Conservation (phyloP, 31 red algal genomes). For the Odonthalia washingtoniensis region DNA sequence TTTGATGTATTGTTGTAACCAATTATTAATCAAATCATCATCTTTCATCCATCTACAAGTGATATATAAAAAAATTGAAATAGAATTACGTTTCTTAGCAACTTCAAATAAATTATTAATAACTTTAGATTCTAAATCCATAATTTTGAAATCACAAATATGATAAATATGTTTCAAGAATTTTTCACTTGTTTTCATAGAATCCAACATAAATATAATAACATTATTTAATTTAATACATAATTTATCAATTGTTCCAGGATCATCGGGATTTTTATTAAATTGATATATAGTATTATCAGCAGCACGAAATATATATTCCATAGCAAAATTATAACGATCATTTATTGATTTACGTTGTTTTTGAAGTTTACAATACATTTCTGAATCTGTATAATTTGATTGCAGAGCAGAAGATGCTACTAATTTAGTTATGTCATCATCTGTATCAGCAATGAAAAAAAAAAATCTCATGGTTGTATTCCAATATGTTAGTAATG, state of each 20-base stretch:
- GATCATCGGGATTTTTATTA: neutral
- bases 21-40: constrained; percentile 38
- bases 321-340: constrained; percentile 51
- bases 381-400: constrained; percentile 4
- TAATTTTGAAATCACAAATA: constrained; percentile 37
- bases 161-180: constrained; percentile 27
- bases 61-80: constrained; percentile 48
- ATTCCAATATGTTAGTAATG: constrained; percentile 25
- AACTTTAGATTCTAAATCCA: constrained; percentile 36
- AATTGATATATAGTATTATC: constrained; percentile 44
- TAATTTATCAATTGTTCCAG: constrained; percentile 20
- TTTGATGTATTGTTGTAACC: neutral
- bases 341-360: constrained; percentile 40
- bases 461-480: constrained; percentile 42
- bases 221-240: constrained; percentile 38
- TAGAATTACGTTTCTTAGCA: constrained; percentile 33
- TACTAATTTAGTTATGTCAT: constrained; percentile 37
- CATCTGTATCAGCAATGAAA: constrained; percentile 50
- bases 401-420: constrained; percentile 20
- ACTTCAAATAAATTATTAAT: constrained; percentile 37
- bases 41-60: constrained; percentile 57
- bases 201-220: constrained; percentile 50
- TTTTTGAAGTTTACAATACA: constrained; percentile 4
- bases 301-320: constrained; percentile 49
- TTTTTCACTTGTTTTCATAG: constrained; percentile 30